Evolutionary conservation across 1,139 yeast genomes (phyloP), one percentile per base, ranked within the genome.

Genomic region (Meyerozyma smithsonii): DNA sequence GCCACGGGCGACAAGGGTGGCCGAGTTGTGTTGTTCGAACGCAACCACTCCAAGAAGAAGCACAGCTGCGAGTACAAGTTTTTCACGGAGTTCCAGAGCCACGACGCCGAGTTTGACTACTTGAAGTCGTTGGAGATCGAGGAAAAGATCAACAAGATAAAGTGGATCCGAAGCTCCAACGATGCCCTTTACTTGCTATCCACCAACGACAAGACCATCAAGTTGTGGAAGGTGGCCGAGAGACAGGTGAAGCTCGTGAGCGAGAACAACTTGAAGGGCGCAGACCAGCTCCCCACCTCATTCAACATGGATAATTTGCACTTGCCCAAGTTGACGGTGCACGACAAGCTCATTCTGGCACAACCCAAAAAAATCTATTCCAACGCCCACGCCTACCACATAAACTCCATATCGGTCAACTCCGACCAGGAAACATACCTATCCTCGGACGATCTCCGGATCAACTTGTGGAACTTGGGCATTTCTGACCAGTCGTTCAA

Each of bases 1-100:
- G 99, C 98, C 43, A 92, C 98, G 2, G 99, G 99, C 45, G 99
- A 94, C 66, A 84, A 92, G 57, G 99, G 99, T 38, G 99, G 99
- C 19, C 77, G 99, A 51, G 97, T 94, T 32, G 99, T 94, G 11
- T 67, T 94, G 42, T 94, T 94, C 64, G 97, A 92, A 63, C 77
- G 97, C 52, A 89, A 88, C 61, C 84, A 81, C 51, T 64, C 70
- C 46, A 85, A 85, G 58, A 81, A 81, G 59, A 84, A 84, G 46
- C 62, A 56, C 40, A 61, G 58, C 45, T 92, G 97, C 62, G 98
- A 94, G 62, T 94, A 94, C 66, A 81, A 88, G 56, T 94, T 94
- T 64, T 84, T 87, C 59, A 92, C 98, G 19, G 99, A 94, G 63
- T 94, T 94, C 62, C 99, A 94, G 69, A 81, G 92, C 58, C 99